Percentiles rank a stretch among this genome's conserved stretches.
phyloP scores from a whole-genome alignment of 129 eudicot genomes.

The Heracleum sosnowskyi region DNA sequence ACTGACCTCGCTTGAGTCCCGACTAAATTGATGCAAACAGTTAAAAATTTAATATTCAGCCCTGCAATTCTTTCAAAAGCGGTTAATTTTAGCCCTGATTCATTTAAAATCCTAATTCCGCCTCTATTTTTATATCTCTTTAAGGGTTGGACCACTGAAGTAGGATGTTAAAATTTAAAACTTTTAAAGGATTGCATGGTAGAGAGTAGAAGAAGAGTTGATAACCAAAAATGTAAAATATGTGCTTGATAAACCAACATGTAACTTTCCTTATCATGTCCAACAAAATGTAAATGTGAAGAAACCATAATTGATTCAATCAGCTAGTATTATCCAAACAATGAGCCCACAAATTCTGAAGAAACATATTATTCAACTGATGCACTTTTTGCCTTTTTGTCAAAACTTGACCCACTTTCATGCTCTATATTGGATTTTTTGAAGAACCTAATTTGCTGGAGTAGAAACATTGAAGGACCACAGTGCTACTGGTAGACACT shows the following conservation, averaged over 20 bases:
- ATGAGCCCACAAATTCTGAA: neutral
- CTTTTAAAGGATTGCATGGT: neutral
- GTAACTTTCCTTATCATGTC: neutral
- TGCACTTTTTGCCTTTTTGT: neutral
- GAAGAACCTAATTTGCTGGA: neutral
- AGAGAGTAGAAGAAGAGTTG: neutral
- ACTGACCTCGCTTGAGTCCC: neutral
- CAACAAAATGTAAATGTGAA: neutral
- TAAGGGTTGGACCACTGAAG: neutral
- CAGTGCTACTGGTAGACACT: neutral
- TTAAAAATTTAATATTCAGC: no score
- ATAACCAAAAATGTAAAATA: neutral
- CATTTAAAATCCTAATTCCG: neutral
- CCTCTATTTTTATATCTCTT: neutral
- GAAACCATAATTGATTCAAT: neutral
- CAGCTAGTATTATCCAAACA: neutral
- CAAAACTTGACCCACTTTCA: conserved; percentile 5
- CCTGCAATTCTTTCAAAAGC: neutral
- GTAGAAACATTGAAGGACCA: neutral
- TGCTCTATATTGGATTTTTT: neutral
- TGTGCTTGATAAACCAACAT: neutral
- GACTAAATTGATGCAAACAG: no score
- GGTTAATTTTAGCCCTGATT: neutral
- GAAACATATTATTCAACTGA: neutral
- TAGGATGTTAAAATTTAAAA: neutral